A percentile compares a stretch with the other conserved stretches of the same genome.
Conservation (phyloP, 1,284 basidiomycete genomes). For the Thelephora terrestris region DNA sequence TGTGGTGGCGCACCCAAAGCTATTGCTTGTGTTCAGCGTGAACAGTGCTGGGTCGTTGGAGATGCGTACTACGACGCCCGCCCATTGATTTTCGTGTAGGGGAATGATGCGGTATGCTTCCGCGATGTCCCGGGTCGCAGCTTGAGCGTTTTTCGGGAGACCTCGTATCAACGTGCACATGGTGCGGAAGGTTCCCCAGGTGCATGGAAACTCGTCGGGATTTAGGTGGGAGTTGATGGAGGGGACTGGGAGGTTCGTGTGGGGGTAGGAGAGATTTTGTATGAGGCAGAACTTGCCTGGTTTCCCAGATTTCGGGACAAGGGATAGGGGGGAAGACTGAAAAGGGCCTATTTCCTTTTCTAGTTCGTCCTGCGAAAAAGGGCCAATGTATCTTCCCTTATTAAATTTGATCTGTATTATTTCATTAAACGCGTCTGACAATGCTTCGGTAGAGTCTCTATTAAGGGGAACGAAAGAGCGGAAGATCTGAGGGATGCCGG, state of each 20-base stretch:
- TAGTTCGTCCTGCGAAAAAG: slow-evolving; percentile 15
- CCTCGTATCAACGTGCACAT: slow-evolving; percentile 7
- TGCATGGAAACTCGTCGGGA: slow-evolving; percentile 11
- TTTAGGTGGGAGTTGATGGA: slow-evolving; percentile 5
- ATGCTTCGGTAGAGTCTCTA: slow-evolving; percentile 9
- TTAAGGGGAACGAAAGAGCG: slow-evolving; percentile 20
- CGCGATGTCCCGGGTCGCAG: slow-evolving; percentile 9
- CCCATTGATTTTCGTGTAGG: slow-evolving; percentile 15
- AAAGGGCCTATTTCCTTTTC: slow-evolving; percentile 26
- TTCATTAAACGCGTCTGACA: slow-evolving; percentile 3
- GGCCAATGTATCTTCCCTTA: slow-evolving; percentile 22
- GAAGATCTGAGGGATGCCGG: slow-evolving; percentile 15
- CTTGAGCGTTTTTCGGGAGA: slow-evolving; percentile 15
- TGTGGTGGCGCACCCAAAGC: slow-evolving; percentile 24
- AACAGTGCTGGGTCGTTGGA: not conserved
- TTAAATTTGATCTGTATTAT: slow-evolving; percentile 20
- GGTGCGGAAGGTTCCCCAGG: slow-evolving; percentile 13
- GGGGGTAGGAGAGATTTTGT: slow-evolving; percentile 31
- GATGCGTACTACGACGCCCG: not conserved
- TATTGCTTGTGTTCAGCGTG: slow-evolving; percentile 12
- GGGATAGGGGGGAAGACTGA: slow-evolving; percentile 27
- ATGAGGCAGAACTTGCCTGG: slow-evolving; percentile 18
- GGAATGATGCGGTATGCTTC: slow-evolving; percentile 16
- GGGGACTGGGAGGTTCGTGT: not conserved
- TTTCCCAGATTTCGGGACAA: slow-evolving; percentile 20